phyloP scores from a whole-genome alignment of 2,329 filamentous ascomycete genomes.

The Cladosporium velox region DNA sequence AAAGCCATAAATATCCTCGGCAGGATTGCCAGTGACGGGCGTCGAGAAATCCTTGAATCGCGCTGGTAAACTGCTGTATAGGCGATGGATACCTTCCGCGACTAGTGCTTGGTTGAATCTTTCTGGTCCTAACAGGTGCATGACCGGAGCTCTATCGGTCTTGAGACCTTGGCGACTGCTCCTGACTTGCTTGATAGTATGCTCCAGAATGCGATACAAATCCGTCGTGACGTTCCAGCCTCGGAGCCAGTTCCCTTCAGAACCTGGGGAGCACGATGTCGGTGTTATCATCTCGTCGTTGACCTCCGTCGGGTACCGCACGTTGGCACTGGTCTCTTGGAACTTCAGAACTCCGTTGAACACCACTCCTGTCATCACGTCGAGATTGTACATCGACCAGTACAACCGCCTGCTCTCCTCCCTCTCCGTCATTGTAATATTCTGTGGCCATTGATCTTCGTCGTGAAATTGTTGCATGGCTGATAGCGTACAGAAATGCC shows the following conservation, averaged over 20 bases:
- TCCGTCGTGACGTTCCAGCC: conserved; percentile 62
- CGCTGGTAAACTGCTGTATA: conserved; percentile 36
- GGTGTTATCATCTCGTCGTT: conserved; percentile 44
- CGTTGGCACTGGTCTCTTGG: conserved; percentile 50
- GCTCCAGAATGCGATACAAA: conserved; percentile 58
- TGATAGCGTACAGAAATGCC: conserved; percentile 53
- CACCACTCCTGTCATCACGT: conserved; percentile 57
- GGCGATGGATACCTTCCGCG: conserved; percentile 32
- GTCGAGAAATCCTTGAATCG: conserved; percentile 35
- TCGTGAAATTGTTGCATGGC: conserved; percentile 56
- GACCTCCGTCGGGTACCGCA: conserved; percentile 51
- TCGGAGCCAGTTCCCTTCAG: conserved; percentile 48
- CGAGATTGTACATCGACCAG: conserved; percentile 61
- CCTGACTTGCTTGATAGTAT: conserved; percentile 42
- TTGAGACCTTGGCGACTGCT: conserved; percentile 26
- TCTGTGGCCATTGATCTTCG: conserved; percentile 54
- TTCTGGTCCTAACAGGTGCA: conserved; percentile 31
- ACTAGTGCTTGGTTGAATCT: conserved; percentile 32
- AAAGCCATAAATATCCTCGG: conserved; percentile 48
- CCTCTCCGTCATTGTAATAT: conserved; percentile 47
- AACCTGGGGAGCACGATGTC: conserved; percentile 2
- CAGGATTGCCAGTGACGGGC: conserved; percentile 37
- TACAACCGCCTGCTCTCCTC: conserved; percentile 54
- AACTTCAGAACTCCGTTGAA: conserved; percentile 52
- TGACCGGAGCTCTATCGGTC: conserved; percentile 29